These are phyloP conservation scores for Closterium sp. DNA, from an alignment of 139 green algal species.

Conservation along the genomic window DNA sequence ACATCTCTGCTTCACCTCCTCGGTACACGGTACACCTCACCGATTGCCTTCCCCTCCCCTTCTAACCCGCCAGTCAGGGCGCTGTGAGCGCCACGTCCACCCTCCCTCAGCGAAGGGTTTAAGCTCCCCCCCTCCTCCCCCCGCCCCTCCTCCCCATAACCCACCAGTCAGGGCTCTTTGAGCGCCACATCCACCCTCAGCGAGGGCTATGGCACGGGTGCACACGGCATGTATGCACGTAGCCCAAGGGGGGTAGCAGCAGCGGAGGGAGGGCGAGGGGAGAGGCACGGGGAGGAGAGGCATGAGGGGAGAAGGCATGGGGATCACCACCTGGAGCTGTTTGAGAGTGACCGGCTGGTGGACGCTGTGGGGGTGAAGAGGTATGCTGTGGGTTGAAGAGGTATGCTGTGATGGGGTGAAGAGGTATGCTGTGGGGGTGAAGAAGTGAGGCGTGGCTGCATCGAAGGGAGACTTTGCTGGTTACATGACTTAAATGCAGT, in stretches of 20 bases:
- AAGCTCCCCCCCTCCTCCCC: too few relatives aligned
- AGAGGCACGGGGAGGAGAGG: neutral
- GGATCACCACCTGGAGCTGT: constrained; percentile 29
- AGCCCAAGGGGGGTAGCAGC: neutral
- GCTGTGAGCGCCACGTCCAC: too few relatives aligned
- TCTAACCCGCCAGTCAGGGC: too few relatives aligned
- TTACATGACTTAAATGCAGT: too few relatives aligned
- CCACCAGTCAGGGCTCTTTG: neutral
- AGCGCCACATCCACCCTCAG: neutral
- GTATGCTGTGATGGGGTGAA: neutral
- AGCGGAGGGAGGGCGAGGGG: neutral
- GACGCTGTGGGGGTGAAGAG: constrained; percentile 36
- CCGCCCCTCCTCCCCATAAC: too few relatives aligned
- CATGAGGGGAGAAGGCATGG: neutral
- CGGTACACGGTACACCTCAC: too few relatives aligned
- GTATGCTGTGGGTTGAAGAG: neutral
- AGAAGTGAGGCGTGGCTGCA: neutral
- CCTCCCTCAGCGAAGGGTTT: too few relatives aligned
- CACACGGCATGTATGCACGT: neutral
- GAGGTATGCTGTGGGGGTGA: neutral
- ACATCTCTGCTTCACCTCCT: too few relatives aligned
- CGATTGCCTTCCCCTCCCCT: too few relatives aligned
- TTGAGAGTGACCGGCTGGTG: constrained; percentile 44
- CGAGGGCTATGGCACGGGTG: neutral
- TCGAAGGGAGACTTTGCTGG: too few relatives aligned